These are phyloP conservation scores for Drechmeria coniospora DNA, from an alignment of 2,329 filamentous ascomycete species.

Conservation along the genomic window DNA sequence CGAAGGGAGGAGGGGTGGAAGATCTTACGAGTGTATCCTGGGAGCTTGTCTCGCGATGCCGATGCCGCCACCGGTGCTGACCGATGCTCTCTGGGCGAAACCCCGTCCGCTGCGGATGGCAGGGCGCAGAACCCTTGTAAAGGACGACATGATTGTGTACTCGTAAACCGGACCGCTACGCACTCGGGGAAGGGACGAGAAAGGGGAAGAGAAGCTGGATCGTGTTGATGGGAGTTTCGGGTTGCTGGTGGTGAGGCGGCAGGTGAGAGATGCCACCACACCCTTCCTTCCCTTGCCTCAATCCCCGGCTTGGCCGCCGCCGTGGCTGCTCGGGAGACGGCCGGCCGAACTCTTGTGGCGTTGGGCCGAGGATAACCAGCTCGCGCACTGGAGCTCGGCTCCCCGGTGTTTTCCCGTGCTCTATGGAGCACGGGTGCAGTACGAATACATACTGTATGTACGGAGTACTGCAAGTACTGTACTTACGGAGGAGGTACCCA, in stretches of 20 bases:
- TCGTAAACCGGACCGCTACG: no score
- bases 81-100: conserved; percentile 15
- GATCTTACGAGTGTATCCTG: conserved; percentile 12
- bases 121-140: conserved; percentile 35
- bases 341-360: neutral
- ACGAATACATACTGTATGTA: no score
- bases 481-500: no score
- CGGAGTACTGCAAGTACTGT: no score
- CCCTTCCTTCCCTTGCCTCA: no score
- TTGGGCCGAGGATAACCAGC: conserved; percentile 13
- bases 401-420: conserved; percentile 2
- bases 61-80: conserved; percentile 3
- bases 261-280: no score
- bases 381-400: conserved; percentile 1
- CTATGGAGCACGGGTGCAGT: no score
- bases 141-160: conserved; percentile 24
- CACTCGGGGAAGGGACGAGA: no score
- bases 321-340: neutral
- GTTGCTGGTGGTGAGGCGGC: no score
- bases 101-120: conserved; percentile 29
- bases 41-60: conserved; percentile 9
- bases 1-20: neutral
- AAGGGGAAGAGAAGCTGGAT: no score
- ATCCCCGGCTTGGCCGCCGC: no score
- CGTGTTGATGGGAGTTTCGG: no score